A percentile compares a stretch with the other conserved stretches of the same genome.
phyloP scores from a whole-genome alignment of 2,329 filamentous ascomycete genomes.

The Magnaporthiopsis rhizophila region DNA sequence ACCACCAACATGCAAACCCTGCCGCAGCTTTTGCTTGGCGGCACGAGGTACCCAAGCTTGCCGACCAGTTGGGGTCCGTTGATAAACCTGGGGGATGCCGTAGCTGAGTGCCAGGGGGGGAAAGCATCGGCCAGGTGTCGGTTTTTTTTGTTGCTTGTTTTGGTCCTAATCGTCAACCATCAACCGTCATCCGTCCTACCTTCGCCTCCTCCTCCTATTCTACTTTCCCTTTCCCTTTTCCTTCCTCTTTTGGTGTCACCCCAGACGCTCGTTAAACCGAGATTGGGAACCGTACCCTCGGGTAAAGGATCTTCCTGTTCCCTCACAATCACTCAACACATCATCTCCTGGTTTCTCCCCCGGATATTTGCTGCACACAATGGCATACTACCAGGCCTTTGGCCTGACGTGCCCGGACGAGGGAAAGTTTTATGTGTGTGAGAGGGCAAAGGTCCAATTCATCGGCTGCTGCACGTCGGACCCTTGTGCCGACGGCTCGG shows the following conservation, averaged over 20 bases:
- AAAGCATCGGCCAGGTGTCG: not conserved
- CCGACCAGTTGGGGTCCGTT: not conserved
- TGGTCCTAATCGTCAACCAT: not conserved
- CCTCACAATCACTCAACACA: not conserved
- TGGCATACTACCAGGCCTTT: slow-evolving; percentile 12
- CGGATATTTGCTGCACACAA: not conserved
- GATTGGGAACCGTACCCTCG: not conserved
- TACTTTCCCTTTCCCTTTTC: not conserved
- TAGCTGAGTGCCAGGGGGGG: not conserved
- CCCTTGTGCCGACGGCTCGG: slow-evolving; percentile 26
- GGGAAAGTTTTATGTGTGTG: slow-evolving; percentile 27
- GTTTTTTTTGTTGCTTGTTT: not conserved
- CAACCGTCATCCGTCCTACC: not conserved
- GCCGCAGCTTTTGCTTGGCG: not conserved
- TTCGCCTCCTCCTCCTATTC: not conserved
- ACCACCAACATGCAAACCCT: not conserved
- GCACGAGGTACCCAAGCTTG: not conserved
- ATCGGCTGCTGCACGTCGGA: slow-evolving; percentile 30
- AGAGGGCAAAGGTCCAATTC: slow-evolving; percentile 21
- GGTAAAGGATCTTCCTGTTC: not conserved
- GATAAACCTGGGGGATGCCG: not conserved
- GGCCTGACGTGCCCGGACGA: slow-evolving; percentile 24
- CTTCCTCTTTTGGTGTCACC: too few species aligned
- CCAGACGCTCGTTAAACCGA: not conserved
- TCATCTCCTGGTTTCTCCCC: not conserved